These are phyloP conservation scores for Kodamaea laetipori DNA, from an alignment of 805 yeast species.

Conservation along the genomic window DNA sequence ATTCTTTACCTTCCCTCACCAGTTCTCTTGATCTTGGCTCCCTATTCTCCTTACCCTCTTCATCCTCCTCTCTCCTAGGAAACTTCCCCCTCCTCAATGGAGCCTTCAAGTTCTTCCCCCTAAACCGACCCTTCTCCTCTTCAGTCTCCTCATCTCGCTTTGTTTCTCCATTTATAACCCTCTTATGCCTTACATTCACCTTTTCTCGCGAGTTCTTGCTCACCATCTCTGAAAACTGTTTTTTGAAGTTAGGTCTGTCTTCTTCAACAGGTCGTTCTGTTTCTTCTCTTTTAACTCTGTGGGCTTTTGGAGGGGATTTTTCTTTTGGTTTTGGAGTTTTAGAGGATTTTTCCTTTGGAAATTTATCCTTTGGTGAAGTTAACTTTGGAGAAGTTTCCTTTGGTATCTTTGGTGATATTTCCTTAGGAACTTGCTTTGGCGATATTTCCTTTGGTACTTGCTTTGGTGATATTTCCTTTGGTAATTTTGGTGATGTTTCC, in stretches of 20 bases:
- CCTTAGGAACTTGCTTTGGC: background rate
- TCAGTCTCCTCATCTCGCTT: background rate
- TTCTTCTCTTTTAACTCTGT: too few species aligned
- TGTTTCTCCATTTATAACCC: conserved; percentile 9
- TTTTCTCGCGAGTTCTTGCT: conserved; percentile 17
- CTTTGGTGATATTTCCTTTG: background rate
- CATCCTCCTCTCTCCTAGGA: background rate
- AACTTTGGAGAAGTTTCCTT: background rate
- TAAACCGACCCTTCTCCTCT: background rate
- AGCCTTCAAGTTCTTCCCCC: background rate
- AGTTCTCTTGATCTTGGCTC: background rate
- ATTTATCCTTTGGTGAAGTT: background rate
- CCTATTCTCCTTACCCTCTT: background rate
- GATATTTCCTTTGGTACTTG: background rate
- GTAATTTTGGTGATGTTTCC: background rate
- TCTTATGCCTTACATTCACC: conserved; percentile 13
- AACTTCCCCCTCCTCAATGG: background rate
- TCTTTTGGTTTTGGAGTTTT: background rate
- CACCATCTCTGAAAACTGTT: conserved; percentile 32
- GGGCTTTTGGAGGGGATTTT: background rate
- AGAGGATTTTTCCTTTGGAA: background rate
- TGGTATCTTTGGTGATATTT: background rate
- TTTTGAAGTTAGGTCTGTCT: conserved; percentile 36
- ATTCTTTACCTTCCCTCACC: background rate
- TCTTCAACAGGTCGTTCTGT: conserved; percentile 12